Evolutionary conservation across 2,329 filamentous ascomycete species (phyloP).

Genomic region (Pochonia chlamydosporia): DNA sequence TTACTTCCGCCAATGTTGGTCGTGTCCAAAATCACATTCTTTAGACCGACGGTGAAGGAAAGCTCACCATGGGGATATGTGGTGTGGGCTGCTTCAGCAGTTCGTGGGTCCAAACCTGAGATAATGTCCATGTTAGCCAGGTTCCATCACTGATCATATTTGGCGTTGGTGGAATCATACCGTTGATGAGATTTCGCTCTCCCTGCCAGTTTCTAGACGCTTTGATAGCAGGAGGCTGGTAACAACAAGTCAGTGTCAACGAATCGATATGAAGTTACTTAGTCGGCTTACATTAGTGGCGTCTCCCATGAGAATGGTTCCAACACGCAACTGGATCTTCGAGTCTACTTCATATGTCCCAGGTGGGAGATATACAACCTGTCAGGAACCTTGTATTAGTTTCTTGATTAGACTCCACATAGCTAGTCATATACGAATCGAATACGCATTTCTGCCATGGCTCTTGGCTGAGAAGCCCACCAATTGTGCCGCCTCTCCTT

Average conservation of each 20-base stretch:
- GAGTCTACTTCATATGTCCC: constrained; percentile 33
- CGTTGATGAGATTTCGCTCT: constrained; percentile 25
- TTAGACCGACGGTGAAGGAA: constrained; percentile 35
- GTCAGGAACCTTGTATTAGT: not conserved
- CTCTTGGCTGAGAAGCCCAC: constrained; percentile 37
- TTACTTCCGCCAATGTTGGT: constrained; percentile 27
- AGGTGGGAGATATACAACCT: constrained; percentile 35
- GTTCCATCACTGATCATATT: not conserved
- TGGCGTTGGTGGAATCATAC: constrained; percentile 8
- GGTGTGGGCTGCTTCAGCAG: no score
- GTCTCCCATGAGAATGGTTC: constrained; percentile 41
- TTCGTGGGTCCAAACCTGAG: no score
- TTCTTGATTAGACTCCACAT: not conserved
- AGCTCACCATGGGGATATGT: constrained; percentile 33
- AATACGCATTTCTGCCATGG: no score
- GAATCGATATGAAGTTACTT: not conserved
- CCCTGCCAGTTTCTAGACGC: constrained; percentile 29
- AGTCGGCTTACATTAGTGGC: constrained; percentile 24
- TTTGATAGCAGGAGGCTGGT: constrained; percentile 34
- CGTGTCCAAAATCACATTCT: constrained; percentile 38
- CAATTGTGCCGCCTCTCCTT: constrained; percentile 27
- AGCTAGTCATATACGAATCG: not conserved
- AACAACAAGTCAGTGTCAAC: not conserved
- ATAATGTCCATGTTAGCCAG: not conserved
- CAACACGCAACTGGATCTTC: constrained; percentile 35